These are phyloP conservation scores for Glarea lozoyensis DNA, from an alignment of 495 filamentous ascomycete genomes.

Conservation along the genomic window DNA sequence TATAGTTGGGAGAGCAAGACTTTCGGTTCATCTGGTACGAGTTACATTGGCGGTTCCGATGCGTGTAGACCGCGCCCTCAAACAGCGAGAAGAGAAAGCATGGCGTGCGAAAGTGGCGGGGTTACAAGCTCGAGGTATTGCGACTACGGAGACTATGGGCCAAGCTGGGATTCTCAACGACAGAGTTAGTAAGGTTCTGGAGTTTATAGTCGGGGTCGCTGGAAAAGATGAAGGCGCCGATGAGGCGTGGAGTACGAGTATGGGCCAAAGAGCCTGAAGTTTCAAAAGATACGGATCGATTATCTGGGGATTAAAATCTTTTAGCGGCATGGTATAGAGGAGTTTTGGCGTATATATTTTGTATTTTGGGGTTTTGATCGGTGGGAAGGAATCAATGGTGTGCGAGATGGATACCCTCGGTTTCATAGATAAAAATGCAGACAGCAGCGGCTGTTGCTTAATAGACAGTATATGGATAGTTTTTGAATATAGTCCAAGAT, in stretches of 20 bases:
- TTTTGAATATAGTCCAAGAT: no score
- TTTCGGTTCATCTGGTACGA: conserved; percentile 31
- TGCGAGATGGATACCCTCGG: no score
- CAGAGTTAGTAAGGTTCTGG: conserved; percentile 27
- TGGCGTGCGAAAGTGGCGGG: conserved; percentile 30
- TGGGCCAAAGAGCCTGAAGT: conserved; percentile 11
- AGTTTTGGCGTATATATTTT: conserved; percentile 3
- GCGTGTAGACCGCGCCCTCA: conserved; percentile 33
- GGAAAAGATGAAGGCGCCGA: conserved; percentile 26
- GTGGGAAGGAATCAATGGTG: no score
- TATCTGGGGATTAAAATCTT: background rate
- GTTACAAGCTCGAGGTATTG: conserved; percentile 23
- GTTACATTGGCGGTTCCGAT: conserved; percentile 34
- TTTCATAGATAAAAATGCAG: no score
- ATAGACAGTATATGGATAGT: no score
- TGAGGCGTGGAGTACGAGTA: conserved; percentile 22
- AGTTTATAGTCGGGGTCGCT: conserved; percentile 30
- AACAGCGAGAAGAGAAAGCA: conserved; percentile 28
- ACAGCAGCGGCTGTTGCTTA: no score
- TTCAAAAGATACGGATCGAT: no score
- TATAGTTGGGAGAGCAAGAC: conserved; percentile 27
- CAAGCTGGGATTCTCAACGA: conserved; percentile 28
- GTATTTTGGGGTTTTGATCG: no score
- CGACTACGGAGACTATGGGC: conserved; percentile 11
- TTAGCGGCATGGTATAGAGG: conserved; percentile 6